These are phyloP conservation scores for Mycosphaerelloides madeirae DNA, from an alignment of 2,329 filamentous ascomycete genomes.

Conservation along the genomic window DNA sequence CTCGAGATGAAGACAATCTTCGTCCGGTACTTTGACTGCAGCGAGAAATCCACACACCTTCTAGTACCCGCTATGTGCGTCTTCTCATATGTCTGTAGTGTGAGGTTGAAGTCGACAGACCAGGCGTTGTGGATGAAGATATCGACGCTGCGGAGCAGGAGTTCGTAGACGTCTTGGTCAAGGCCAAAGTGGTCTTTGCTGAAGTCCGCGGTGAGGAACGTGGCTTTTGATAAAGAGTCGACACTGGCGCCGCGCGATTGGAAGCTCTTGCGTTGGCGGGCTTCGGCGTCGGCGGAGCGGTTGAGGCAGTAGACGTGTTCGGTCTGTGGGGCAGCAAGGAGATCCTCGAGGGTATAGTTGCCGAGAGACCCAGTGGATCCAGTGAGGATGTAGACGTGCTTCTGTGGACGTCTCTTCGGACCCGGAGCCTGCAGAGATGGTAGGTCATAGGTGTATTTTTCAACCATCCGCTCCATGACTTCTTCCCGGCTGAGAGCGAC, in stretches of 20 bases:
- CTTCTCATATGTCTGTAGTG: conserved; percentile 29
- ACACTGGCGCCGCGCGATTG: conserved; percentile 17
- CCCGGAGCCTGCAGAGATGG: conserved; percentile 4
- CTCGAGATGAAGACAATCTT: conserved; percentile 38
- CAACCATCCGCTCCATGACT: conserved; percentile 27
- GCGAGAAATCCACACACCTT: conserved; percentile 26
- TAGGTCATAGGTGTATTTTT: conserved; percentile 27
- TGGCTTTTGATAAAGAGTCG: conserved; percentile 23
- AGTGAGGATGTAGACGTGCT: conserved; percentile 31
- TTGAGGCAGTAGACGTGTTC: conserved; percentile 31
- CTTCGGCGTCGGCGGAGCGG: conserved; percentile 21
- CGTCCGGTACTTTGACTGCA: conserved; percentile 20
- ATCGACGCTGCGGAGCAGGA: conserved; percentile 22
- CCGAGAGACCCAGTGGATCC: conserved; percentile 36
- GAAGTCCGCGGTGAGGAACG: conserved; percentile 25
- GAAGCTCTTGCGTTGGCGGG: conserved; percentile 22
- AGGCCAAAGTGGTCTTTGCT: conserved; percentile 26
- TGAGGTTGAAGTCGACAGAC: conserved; percentile 37
- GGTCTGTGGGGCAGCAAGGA: conserved; percentile 26
- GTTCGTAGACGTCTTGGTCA: conserved; percentile 15
- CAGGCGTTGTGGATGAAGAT: conserved; percentile 37
- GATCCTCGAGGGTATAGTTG: conserved; percentile 29
- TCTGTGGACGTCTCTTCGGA: conserved; percentile 4
- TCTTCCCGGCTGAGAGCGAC: conserved; percentile 15
- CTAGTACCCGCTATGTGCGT: conserved; percentile 30